Conservation (phyloP, 169 alveolate genomes). For the Plasmodium chabaudi region DNA sequence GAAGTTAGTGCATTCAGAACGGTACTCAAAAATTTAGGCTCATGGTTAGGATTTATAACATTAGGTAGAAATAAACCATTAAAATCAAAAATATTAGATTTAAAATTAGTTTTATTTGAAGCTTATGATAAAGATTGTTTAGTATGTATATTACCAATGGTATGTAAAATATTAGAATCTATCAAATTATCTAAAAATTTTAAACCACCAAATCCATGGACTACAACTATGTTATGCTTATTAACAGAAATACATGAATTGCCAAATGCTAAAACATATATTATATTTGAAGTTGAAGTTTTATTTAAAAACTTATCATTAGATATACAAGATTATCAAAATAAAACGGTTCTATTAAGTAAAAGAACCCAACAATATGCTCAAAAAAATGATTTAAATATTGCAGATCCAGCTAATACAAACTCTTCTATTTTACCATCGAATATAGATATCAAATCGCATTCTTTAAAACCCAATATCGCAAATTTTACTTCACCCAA, state of each 20-base stretch:
- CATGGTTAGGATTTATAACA: constrained; percentile 93
- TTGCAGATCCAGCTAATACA: constrained; percentile 1
- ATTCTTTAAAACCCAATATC: neutral
- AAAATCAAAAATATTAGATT: constrained; percentile 88
- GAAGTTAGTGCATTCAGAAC: constrained; percentile 90
- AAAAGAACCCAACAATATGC: constrained; percentile 20
- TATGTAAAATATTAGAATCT: constrained; percentile 88
- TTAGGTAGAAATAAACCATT: constrained; percentile 91
- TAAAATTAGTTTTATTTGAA: constrained; percentile 88
- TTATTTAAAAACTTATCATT: constrained; percentile 88
- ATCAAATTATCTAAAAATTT: constrained; percentile 85
- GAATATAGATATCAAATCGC: neutral
- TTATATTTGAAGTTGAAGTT: constrained; percentile 93
- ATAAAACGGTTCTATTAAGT: constrained; percentile 47
- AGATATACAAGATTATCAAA: constrained; percentile 70
- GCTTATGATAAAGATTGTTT: constrained; percentile 89
- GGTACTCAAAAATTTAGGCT: constrained; percentile 91
- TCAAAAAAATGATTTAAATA: constrained; percentile 32
- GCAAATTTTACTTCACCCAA: neutral
- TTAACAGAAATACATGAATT: constrained; percentile 91
- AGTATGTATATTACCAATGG: constrained; percentile 91
- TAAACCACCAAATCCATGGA: constrained; percentile 96
- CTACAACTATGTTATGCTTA: constrained; percentile 87
- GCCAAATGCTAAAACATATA: constrained; percentile 87
- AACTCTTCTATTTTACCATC: neutral